Percentiles rank a stretch among this genome's conserved stretches.
Conservation (phyloP, 2,329 filamentous ascomycete genomes). For the Claviceps sp. region DNA sequence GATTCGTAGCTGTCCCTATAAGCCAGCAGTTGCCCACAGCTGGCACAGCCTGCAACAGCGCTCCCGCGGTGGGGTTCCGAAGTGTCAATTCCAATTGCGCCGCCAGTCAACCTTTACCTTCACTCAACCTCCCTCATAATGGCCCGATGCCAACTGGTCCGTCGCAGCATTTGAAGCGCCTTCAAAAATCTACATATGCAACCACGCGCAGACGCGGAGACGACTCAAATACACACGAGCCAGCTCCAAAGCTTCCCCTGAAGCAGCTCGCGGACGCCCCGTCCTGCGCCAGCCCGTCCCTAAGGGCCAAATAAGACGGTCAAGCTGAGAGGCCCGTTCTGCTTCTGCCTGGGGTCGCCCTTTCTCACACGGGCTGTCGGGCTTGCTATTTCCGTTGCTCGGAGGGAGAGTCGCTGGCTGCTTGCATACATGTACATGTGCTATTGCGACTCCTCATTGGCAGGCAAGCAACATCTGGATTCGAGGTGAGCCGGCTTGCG, state of each 20-base stretch:
- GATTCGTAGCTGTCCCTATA: background rate
- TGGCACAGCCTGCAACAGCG: background rate
- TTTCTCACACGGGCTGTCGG: no score
- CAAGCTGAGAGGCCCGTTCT: background rate
- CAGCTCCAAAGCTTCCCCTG: background rate
- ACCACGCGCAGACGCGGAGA: background rate
- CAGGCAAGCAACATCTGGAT: background rate
- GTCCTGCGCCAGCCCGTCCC: background rate
- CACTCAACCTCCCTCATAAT: background rate
- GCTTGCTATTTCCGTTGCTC: background rate
- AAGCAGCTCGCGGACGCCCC: background rate
- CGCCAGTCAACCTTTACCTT: background rate
- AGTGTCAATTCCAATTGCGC: background rate
- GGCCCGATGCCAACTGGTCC: no score
- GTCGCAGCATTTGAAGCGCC: background rate
- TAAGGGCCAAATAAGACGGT: background rate
- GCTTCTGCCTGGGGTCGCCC: no score
- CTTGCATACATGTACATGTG: background rate
- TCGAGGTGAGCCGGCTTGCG: background rate
- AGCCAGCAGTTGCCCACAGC: background rate
- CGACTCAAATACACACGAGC: background rate
- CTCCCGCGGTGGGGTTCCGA: no score
- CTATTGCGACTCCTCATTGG: background rate
- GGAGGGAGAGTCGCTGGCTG: background rate
- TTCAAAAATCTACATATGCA: background rate